Conservation (phyloP, 1,284 basidiomycete genomes). For the Phellopilus nigrolimitatus region DNA sequence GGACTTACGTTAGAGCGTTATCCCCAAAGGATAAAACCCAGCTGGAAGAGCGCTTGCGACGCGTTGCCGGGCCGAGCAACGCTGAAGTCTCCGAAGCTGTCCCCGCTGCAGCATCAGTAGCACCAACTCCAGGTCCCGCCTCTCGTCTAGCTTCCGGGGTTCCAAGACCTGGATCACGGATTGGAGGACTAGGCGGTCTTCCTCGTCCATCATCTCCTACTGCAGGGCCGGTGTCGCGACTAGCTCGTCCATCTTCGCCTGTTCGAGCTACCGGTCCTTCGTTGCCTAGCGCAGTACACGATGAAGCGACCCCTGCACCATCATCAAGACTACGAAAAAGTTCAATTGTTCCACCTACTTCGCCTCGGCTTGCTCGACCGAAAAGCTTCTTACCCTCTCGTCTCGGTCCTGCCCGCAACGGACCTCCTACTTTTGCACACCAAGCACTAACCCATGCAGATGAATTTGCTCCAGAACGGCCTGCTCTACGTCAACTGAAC, state of each 20-base stretch:
- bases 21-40: conserved; percentile 87
- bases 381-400: conserved; percentile 69
- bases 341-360: conserved; percentile 32
- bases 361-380: conserved; percentile 46
- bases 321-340: conserved; percentile 26
- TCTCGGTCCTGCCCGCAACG: conserved; percentile 53
- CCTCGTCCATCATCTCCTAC: conserved; percentile 66
- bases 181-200: conserved; percentile 34
- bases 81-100: conserved; percentile 33
- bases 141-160: conserved; percentile 46
- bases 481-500: conserved; percentile 22
- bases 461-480: conserved; percentile 10
- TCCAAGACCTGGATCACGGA: conserved; percentile 40
- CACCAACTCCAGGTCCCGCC: conserved; percentile 29
- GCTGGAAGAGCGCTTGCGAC: conserved; percentile 84
- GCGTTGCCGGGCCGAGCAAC: conserved; percentile 63
- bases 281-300: conserved; percentile 42
- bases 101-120: conserved; percentile 32
- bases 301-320: conserved; percentile 40
- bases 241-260: conserved; percentile 62
- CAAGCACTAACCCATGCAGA: conserved; percentile 7
- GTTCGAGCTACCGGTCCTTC: conserved; percentile 41
- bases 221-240: conserved; percentile 43
- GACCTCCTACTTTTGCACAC: conserved; percentile 29
- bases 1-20: conserved; percentile 72